Evolutionary conservation across 371 early-diverging fungal species (phyloP), one percentile per base, ranked within the genome.

Genomic region (Mortierella sp.): DNA sequence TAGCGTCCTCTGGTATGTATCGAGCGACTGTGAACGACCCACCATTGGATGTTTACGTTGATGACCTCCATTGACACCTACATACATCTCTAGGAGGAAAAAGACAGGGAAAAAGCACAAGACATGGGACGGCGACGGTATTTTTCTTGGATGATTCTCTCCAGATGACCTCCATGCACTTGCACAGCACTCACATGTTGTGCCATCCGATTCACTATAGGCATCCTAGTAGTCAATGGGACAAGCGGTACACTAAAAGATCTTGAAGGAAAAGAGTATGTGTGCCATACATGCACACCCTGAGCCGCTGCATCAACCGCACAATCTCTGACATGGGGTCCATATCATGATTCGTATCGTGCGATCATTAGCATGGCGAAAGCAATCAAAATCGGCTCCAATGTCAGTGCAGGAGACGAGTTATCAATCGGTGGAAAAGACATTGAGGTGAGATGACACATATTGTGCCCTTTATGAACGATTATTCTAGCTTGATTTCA

Each of bases 121-220:
- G 71, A 82, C 85, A 56, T 89, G 83, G 83, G 84, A 83, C 51
- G 81, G 80, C 5, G 85, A 85, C 60, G 85, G 85, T 60, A 71
- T 57, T 61, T 12, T 14, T 22, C 19, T 6, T 16, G 10, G n/a
- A 19, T 19, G 19, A 19, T 6, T 45, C n/a, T 45, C n/a, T 45
- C 6, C 10, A 45, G 6, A 19, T 45, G 70, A 52, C 69, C 51
- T 22, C 31, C n/a, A n/a, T n/a, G n/a, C n/a, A n/a, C 5, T 16
- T n/a, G n/a, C n/a, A n/a, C n/a, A n/a, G n/a, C n/a, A n/a, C n/a
- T n/a, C n/a, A n/a, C n/a, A n/a, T n/a, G n/a, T n/a, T n/a, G n/a
- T n/a, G n/a, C n/a, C n/a, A n/a, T n/a, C n/a, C n/a, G n/a, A n/a
- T n/a, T n/a, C n/a, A n/a, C n/a, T 34, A 17, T 59, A 62, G 67